Conservation (phyloP, 768 basidiomycete genomes). For the Lentinula edodes region DNA sequence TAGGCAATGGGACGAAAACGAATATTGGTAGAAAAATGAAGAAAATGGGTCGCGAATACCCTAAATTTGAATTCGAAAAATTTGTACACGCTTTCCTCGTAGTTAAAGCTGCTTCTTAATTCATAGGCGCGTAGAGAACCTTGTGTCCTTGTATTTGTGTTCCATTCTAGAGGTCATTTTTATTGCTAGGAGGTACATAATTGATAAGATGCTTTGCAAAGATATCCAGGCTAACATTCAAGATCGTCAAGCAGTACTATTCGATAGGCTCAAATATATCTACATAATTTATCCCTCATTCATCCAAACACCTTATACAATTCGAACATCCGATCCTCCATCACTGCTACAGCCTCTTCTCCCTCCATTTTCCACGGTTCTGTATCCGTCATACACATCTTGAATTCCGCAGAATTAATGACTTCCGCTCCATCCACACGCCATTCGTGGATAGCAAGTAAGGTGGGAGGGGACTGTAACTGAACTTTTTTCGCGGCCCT, state of each 20-base stretch:
- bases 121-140: no score
- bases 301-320: slow-evolving; percentile 1
- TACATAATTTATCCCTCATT: background rate
- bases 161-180: no score
- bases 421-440: background rate
- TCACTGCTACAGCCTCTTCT: background rate
- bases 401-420: background rate
- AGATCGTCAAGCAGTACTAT: no score
- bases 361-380: slow-evolving; percentile 2
- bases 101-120: background rate
- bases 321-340: slow-evolving; percentile 5
- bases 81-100: background rate
- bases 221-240: no score
- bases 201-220: no score
- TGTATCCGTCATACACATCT: background rate
- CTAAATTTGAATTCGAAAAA: background rate
- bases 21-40: background rate
- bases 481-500: background rate
- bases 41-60: background rate
- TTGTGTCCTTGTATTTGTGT: no score
- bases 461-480: background rate
- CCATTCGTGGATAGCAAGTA: slow-evolving; percentile 5
- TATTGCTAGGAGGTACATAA: no score
- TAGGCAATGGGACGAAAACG: background rate
- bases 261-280: no score